Percentiles rank a stretch among this genome's conserved stretches.
phyloP scores from a whole-genome alignment of 495 filamentous ascomycete species.

The Haplographium delicatum region DNA sequence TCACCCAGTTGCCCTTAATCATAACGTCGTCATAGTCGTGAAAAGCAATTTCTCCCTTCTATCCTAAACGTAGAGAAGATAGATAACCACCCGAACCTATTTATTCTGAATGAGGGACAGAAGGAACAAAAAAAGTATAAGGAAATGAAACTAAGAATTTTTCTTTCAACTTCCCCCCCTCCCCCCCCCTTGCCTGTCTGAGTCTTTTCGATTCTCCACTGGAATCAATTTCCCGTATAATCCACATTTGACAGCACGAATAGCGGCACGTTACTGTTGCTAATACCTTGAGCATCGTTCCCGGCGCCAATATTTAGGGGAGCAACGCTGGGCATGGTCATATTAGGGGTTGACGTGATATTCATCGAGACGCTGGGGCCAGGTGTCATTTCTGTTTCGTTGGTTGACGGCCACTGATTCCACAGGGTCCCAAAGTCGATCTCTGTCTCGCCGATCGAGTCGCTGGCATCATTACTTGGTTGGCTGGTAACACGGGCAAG shows the following conservation, averaged over 20 bases:
- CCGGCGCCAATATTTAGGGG: neutral
- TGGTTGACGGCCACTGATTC: conserved; percentile 35
- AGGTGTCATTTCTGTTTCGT: neutral
- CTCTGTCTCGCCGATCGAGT: conserved; percentile 35
- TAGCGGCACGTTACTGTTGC: conserved; percentile 11
- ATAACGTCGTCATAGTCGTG: too few relatives aligned
- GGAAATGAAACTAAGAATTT: too few relatives aligned
- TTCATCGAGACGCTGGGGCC: neutral
- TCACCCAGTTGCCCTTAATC: too few relatives aligned
- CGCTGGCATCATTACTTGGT: conserved; percentile 34
- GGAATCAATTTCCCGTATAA: conserved; percentile 2
- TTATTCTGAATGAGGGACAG: too few relatives aligned
- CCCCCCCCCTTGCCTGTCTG: too few relatives aligned
- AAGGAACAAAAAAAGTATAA: too few relatives aligned
- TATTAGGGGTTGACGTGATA: neutral
- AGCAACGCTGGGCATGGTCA: neutral
- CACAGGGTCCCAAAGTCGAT: conserved; percentile 54
- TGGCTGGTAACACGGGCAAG: conserved; percentile 46
- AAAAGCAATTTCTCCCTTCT: too few relatives aligned
- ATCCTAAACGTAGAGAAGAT: too few relatives aligned
- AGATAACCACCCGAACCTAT: too few relatives aligned
- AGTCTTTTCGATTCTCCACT: too few relatives aligned
- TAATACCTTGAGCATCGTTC: conserved; percentile 9
- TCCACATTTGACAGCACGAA: conserved; percentile 6
- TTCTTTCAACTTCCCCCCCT: too few relatives aligned